Base-by-base conservation (phyloP, 1,284 basidiomycete species). In the Boletus mariae region DNA sequence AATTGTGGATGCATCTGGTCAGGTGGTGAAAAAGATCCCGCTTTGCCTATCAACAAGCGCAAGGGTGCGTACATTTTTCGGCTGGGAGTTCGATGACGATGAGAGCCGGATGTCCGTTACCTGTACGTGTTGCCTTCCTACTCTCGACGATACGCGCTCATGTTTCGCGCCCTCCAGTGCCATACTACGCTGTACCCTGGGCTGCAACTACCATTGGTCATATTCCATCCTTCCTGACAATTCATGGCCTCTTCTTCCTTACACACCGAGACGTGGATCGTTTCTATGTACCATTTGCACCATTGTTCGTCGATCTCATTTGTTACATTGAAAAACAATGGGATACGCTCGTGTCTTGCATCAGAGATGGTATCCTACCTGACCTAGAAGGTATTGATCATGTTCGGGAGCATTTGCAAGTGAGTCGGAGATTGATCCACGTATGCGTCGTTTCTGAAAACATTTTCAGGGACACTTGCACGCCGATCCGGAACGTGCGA, bases 241-340 rank as follows among this genome's bases (percentile, higher is more conserved):
- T 32, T 32, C 31, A 32, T 11, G 31, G 31, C 31, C 31, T 32
- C 31, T 32, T 32, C 31, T 32, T 32, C 31, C 31, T 32, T 4
- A 32, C 31, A 32, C 28, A 28, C 13, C 45, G 48, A 17, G 29
- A 56, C 6, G 11, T 66, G 11, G 20, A 40, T 1, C 20, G 7
- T 5, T 52, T 64, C 12, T 5, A 8, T 2, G 15, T 40, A 13
- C 11, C 37, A 1, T 58, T 62, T 15, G 28, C 45, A 5, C 51
- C 61, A 2, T 15, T 54, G n/a, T 60, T 62, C 29, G 10, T 57
- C 9, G 62, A 57, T 32, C 40, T 66, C 25, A 37, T 64, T 20
- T 51, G 48, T 8, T 40, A 48, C 28, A 49, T 64, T 8, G 54
- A 62, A 11, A 53, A 60, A 6, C 52, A 66, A 8, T 64, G 62